phyloP scores from a whole-genome alignment of 345 rosid genomes.

The Eucalyptus coolabah region DNA sequence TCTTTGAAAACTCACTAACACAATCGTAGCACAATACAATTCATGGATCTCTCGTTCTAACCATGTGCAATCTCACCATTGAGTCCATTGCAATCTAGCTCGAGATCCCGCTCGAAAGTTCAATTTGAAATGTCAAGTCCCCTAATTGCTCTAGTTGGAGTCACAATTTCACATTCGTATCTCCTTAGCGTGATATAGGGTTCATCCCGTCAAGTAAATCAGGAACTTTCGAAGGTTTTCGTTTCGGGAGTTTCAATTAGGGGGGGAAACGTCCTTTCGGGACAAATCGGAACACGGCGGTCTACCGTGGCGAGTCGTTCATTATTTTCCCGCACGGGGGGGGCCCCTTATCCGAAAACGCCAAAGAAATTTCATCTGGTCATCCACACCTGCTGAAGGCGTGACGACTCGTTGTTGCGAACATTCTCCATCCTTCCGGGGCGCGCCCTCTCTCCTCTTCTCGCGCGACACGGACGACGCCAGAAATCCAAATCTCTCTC shows the following conservation, averaged over 20 bases:
- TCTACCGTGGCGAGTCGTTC: neutral
- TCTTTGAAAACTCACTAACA: neutral
- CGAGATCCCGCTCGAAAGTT: neutral
- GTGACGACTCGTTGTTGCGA: neutral
- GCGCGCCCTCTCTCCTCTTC: neutral
- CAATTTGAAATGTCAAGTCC: neutral
- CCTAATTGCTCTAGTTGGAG: neutral
- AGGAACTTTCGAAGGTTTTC: neutral
- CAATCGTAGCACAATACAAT: neutral
- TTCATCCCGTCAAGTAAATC: neutral
- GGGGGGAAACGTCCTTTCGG: neutral
- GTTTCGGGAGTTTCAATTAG: neutral
- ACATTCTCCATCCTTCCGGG: neutral
- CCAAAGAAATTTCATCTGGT: too few species aligned
- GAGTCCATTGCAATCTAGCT: neutral
- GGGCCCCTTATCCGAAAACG: neutral
- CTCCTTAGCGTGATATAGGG: neutral
- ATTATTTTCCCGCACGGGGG: neutral
- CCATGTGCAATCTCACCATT: neutral
- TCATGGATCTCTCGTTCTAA: neutral
- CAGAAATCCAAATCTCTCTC: neutral
- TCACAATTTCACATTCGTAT: neutral
- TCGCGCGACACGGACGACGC: neutral
- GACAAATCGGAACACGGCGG: neutral
- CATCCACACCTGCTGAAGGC: neutral